Percentiles rank a stretch among this genome's conserved stretches.
These are phyloP conservation scores for Trametes cubensis DNA, from an alignment of 768 basidiomycete genomes.

Conservation along the genomic window DNA sequence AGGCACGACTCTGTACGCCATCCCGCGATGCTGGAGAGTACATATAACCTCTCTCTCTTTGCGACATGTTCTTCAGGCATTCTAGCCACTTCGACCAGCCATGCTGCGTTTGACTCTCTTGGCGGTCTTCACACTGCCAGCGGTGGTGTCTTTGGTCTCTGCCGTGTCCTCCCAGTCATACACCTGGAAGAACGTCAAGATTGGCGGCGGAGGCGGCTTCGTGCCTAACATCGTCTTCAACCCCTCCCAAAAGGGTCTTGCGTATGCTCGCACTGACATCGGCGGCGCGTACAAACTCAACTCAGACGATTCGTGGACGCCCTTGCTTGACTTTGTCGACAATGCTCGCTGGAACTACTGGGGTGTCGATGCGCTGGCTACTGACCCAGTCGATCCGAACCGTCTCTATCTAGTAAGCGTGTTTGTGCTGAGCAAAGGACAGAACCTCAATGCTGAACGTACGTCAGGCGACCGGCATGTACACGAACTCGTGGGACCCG, in stretches of 20 bases:
- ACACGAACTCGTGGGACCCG: constrained; percentile 64
- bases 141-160: constrained; percentile 35
- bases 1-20: neutral
- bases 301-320: constrained; percentile 62
- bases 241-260: constrained; percentile 59
- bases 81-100: neutral
- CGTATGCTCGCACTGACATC: constrained; percentile 69
- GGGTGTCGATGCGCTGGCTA: constrained; percentile 53
- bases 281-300: constrained; percentile 68
- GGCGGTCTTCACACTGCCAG: constrained; percentile 36
- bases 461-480: constrained; percentile 57
- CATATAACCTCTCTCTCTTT: constrained; percentile 7
- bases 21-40: neutral
- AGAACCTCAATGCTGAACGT: neutral
- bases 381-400: constrained; percentile 58
- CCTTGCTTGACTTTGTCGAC: constrained; percentile 57
- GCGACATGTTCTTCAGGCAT: neutral
- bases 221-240: constrained; percentile 65
- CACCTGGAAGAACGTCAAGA: constrained; percentile 66
- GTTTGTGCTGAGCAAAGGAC: neutral
- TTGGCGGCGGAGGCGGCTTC: constrained; percentile 51
- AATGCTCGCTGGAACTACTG: constrained; percentile 53
- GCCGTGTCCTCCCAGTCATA: constrained; percentile 55
- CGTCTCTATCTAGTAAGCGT: constrained; percentile 52
- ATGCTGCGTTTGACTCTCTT: constrained; percentile 30